Evolutionary conservation across 495 filamentous ascomycete species (phyloP), one percentile per base, ranked within the genome.

Genomic region (Podospora pseudopauciseta): DNA sequence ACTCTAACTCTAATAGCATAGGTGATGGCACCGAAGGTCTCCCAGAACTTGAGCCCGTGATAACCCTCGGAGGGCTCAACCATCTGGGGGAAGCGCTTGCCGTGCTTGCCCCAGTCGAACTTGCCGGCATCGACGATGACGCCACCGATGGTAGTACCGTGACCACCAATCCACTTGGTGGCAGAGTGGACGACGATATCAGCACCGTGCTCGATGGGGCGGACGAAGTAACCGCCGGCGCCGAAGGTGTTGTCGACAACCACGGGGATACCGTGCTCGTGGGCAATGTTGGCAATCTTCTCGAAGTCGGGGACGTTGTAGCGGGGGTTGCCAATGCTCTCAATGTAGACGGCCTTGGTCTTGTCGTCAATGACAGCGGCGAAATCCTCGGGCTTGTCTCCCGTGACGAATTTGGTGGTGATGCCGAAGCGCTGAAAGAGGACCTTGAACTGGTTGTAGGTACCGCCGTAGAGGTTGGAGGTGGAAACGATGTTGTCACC

Each of bases 181-280:
- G 95, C 94, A 39, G 90, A 93, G 82, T 97, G 93, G 11, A 98
- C 92, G 59, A 99, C 87, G 66, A 99, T 97, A 73, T 99, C 95
- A 63, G 90, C 92, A 67, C 96, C 96, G 77, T 96, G 90, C 5
- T 96, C 90, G 73, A 99, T 95, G 23, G 96, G 96, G 1, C 91
- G 89, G 66, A 88, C 83, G 73, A 93, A 94, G 85, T 91, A 98
- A 34, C 95, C 96, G 65, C 96, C 96, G 18, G 96, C 96, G 23
- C 95, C 95, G 72, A 99, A 99, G 13, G 95, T 98, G 80, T 99
- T 99, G 80, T 99, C 95, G 30, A 95, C 95, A 70, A 99, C 86
- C 2, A 99, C 79, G 0, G 95, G 93, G 7, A 97, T 87, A 56
- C 92, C 93, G 69, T 89, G 86, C 32, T 90, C 90, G 75, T 96